These are phyloP conservation scores for Austroboletus eburneus DNA, from an alignment of 768 basidiomycete species.

Conservation along the genomic window DNA sequence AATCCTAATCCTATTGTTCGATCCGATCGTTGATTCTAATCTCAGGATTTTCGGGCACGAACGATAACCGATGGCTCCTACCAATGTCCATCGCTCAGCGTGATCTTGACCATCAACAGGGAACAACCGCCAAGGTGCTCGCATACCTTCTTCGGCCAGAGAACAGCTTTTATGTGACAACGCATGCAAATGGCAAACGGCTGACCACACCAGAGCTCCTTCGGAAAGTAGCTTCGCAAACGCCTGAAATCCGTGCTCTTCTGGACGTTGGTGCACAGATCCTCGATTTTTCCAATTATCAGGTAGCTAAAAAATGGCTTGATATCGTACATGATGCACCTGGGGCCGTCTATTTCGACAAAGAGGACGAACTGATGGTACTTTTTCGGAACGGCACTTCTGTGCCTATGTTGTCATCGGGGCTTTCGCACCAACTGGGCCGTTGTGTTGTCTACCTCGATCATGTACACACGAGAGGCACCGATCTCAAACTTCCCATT, in stretches of 20 bases:
- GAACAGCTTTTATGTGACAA: slow-evolving; percentile 19
- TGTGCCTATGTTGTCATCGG: slow-evolving; percentile 38
- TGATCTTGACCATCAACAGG: too few species aligned
- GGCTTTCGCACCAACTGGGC: slow-evolving; percentile 23
- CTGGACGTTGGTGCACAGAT: too few species aligned
- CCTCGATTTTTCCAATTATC: not conserved
- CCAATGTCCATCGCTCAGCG: too few species aligned
- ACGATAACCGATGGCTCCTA: slow-evolving; percentile 30
- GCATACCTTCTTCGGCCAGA: too few species aligned
- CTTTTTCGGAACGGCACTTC: slow-evolving; percentile 16
- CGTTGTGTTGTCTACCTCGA: not conserved
- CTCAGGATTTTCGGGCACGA: slow-evolving; percentile 35
- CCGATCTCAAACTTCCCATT: too few species aligned
- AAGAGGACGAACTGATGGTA: slow-evolving; percentile 14
- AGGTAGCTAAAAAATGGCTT: slow-evolving; percentile 24
- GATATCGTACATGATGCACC: slow-evolving; percentile 8
- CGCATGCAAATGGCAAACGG: slow-evolving; percentile 20
- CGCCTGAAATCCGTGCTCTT: not conserved
- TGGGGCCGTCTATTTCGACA: not conserved
- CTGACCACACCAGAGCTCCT: slow-evolving; percentile 24
- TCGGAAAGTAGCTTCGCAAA: slow-evolving; percentile 16
- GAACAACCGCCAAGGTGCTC: too few species aligned
- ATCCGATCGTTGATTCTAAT: slow-evolving; percentile 1
- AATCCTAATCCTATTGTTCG: not conserved
- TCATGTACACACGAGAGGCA: not conserved